Base-by-base conservation (phyloP, 805 yeast species). In the Kazachstania psychrophila region DNA sequence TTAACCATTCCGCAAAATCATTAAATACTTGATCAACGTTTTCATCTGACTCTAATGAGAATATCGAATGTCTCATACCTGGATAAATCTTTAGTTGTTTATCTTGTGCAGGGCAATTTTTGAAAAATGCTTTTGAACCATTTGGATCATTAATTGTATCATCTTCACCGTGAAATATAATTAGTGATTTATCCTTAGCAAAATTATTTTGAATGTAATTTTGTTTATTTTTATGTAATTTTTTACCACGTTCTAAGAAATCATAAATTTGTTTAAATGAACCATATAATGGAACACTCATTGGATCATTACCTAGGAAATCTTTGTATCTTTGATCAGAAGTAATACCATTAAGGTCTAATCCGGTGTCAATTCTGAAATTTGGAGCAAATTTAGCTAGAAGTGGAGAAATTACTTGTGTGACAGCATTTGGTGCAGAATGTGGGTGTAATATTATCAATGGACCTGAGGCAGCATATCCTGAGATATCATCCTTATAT, bases 191-290 rank as follows among this genome's bases (percentile, higher is more conserved):
- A 6, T 64, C 50, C 16, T 38, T 25, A 6, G 29, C 40, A 34
- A 40, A 51, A 5, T 63, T 56, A 30, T 58, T 55, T 37, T 63
- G 58, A 30, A 62, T 56, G 23, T 42, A 37, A 3, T 62, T 45
- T 36, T 63, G 67, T 28, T 56, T 53, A 3, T 64, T 58, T 5
- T 64, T 52, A 25, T 68, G 52, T 31, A 82, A 61, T 14, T 52
- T 56, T 40, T 70, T 66, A n/a, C 92, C 92, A 37, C 88, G 65
- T 27, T 44, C 46, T 26, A 81, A 51, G 66, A 81, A 76, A 45
- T 77, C 88, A 49, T 72, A 57, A 27, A 77, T 65, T 51, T 71
- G 73, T 34, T 65, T 54, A 23, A 78, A 65, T 10, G 79, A 64
- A n/a, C 81, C 78, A 5, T 72, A 50, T 1, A 61, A 39, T 58